Evolutionary conservation across 768 basidiomycete genomes (phyloP), one percentile per base, ranked within the genome.

Genomic region (Boletus rubroflammeus): DNA sequence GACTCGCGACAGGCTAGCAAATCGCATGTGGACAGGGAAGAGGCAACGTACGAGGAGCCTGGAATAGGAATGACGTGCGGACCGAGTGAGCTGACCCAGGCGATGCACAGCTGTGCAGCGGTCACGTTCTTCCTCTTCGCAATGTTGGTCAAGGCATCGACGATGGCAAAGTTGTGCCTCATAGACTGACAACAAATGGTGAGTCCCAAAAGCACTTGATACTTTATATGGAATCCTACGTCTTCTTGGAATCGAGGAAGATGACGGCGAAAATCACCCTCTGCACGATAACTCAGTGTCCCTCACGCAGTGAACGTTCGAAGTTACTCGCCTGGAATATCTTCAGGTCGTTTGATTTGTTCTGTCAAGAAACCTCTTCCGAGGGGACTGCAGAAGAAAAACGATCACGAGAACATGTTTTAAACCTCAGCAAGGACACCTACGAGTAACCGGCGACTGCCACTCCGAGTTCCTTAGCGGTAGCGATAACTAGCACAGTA

Each of bases 371-470:
- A 47, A 67, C 62, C 28, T 54, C 62, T 76, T 31, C 71, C 63
- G 8, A 80, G 72, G 1, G 81, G 80, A 35, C 77, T 83, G 67
- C 50, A 51, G 15, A 21, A 34, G 32, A 82, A 65, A 28, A 60
- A 14, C 2, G 14, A 46, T 32, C 14, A 46, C 6, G 29, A 21
- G 19, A 6, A 7, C 43, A 15, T 15, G 45, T 14, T 32, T 21
- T 9, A 14, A 23, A 35, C 6, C 0, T 35, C 34, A 5, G 8
- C 42, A 2, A 29, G 17, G 54, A 39, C 36, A 25, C 76, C 21
- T 49, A 79, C 78, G 81, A 80, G 61, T 87, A 87, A 35, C 77
- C 83, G n/a, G 80, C 63, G 17, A 86, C 76, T 11, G 81, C 68
- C 53, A 85, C 74, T 1, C 76, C 77, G 25, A 83, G 75, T 60